Conservation (phyloP, 176 grass and related monocot species). For the Tillandsia fasciculata region DNA sequence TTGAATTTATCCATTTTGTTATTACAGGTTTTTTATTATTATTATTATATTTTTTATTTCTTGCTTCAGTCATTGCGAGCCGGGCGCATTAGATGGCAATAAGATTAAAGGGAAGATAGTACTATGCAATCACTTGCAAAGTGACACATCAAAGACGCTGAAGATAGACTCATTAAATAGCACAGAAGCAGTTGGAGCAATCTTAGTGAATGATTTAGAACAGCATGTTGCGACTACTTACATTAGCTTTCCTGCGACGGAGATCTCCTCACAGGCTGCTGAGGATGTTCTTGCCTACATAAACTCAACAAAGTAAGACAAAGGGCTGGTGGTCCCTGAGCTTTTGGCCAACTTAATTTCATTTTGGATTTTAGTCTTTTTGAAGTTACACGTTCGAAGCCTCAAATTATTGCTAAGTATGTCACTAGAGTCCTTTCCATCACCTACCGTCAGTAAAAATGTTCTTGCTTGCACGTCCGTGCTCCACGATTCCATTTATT, state of each 20-base stretch:
- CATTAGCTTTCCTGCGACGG: slow-evolving; percentile 44
- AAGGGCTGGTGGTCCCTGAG: not conserved
- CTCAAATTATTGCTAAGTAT: not conserved
- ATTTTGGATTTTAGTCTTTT: not conserved
- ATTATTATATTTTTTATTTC: not conserved
- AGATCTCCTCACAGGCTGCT: slow-evolving; percentile 40
- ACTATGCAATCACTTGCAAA: slow-evolving; percentile 41
- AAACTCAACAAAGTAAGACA: slow-evolving; percentile 44
- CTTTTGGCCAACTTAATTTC: not conserved
- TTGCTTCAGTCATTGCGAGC: slow-evolving; percentile 58
- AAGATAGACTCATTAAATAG: slow-evolving; percentile 45
- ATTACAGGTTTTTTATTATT: too few species aligned
- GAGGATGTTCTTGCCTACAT: slow-evolving; percentile 49
- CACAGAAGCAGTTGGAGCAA: slow-evolving; percentile 34
- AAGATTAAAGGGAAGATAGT: slow-evolving; percentile 77
- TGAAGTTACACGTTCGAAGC: too few species aligned
- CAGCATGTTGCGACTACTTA: slow-evolving; percentile 36
- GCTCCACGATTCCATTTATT: too few species aligned
- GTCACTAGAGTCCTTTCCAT: not conserved
- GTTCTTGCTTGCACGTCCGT: too few species aligned
- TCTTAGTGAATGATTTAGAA: slow-evolving; percentile 37
- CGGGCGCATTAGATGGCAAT: slow-evolving; percentile 34
- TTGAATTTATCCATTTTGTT: too few species aligned
- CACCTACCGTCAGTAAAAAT: too few species aligned
- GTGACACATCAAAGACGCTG: slow-evolving; percentile 30